These are phyloP conservation scores for Ceratocystis eucalypticola DNA, from an alignment of 2,329 filamentous ascomycete species.

Conservation along the genomic window DNA sequence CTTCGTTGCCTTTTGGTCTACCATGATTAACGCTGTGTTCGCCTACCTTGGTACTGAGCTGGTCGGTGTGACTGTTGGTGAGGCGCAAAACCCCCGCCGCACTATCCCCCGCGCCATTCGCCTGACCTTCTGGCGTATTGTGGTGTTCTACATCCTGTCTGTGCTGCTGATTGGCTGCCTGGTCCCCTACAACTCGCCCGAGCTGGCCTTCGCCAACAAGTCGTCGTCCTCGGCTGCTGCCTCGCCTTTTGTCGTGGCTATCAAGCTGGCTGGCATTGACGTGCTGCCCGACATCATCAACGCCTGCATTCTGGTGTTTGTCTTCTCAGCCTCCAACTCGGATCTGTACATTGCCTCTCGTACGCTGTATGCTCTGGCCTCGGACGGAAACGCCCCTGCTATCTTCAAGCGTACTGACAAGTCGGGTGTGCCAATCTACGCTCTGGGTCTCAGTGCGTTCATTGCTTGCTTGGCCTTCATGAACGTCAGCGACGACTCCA, in stretches of 20 bases:
- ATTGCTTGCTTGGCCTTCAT: conserved; percentile 57
- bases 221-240: conserved; percentile 40
- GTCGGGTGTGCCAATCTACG: conserved; percentile 55
- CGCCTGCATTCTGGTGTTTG: conserved; percentile 59
- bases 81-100: conserved; percentile 65
- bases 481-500: conserved; percentile 46
- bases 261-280: conserved; percentile 48
- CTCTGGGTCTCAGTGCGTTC: conserved; percentile 45
- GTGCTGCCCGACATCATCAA: conserved; percentile 56
- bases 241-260: conserved; percentile 64
- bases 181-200: conserved; percentile 53
- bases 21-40: conserved; percentile 63
- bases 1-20: conserved; percentile 54
- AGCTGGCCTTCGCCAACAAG: conserved; percentile 45
- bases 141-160: conserved; percentile 64
- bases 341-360: conserved; percentile 65
- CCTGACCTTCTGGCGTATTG: conserved; percentile 67
- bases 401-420: conserved; percentile 60
- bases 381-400: conserved; percentile 55
- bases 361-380: conserved; percentile 58
- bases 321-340: conserved; percentile 64
- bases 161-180: conserved; percentile 65
- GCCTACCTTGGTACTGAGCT: conserved; percentile 67
- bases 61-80: conserved; percentile 64
- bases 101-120: conserved; percentile 67